Percentiles rank a stretch among this genome's conserved stretches.
These are phyloP conservation scores for Pseudozyma sp. DNA, from an alignment of 1,284 basidiomycete species.

Conservation along the genomic window DNA sequence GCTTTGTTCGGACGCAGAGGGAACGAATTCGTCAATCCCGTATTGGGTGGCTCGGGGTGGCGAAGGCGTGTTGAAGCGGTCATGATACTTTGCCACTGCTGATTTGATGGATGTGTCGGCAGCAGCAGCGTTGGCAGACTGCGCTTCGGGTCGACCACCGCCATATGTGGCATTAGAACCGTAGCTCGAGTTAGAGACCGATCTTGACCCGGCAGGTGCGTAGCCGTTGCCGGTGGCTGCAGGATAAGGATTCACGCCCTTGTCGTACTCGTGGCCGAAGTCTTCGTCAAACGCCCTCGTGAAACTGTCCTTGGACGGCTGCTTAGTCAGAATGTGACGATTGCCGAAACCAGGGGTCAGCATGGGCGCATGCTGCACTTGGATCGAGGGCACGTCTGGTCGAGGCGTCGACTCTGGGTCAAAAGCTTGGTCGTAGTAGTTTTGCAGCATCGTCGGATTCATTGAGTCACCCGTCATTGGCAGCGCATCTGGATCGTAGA, in stretches of 20 bases:
- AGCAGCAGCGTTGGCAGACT: not conserved
- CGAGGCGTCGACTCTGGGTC: constrained; percentile 17
- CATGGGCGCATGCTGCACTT: constrained; percentile 18
- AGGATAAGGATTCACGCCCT: constrained; percentile 17
- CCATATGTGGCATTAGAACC: constrained; percentile 18
- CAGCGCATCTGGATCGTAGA: constrained; percentile 53
- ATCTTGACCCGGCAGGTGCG: constrained; percentile 25
- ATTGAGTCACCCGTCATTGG: constrained; percentile 5
- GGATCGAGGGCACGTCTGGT: constrained; percentile 30
- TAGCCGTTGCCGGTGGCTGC: constrained; percentile 30
- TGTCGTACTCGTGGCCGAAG: constrained; percentile 34
- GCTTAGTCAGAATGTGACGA: constrained; percentile 12
- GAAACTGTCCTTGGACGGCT: constrained; percentile 47
- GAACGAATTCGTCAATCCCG: not conserved
- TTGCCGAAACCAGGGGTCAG: not conserved
- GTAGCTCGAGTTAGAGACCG: constrained; percentile 25
- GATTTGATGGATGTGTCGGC: constrained; percentile 21
- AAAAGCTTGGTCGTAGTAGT: constrained; percentile 5
- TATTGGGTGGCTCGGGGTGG: constrained; percentile 9
- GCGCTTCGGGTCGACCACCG: constrained; percentile 1
- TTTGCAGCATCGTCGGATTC: constrained; percentile 3
- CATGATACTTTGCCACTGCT: constrained; percentile 31
- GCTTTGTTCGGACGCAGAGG: constrained; percentile 15
- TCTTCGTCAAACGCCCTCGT: constrained; percentile 48
- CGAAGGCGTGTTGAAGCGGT: constrained; percentile 38